Base-by-base conservation (phyloP, 495 filamentous ascomycete genomes). In the Penicillium bovifimosum region DNA sequence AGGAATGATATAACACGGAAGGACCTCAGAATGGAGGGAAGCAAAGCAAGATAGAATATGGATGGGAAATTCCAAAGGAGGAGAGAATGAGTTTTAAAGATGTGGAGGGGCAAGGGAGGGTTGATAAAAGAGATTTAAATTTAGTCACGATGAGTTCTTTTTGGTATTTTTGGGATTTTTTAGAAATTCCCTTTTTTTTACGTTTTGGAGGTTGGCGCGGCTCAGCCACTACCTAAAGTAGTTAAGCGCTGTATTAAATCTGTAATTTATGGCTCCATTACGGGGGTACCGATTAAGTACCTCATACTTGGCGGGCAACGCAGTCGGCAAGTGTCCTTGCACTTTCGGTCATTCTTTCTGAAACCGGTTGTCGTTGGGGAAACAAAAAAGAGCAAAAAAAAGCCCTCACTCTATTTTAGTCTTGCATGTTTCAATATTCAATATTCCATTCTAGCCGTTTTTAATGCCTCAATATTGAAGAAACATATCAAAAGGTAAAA, bases 91-190 rank as follows among this genome's bases (percentile, higher is more conserved):
- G 55, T 61, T 62, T 66, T 67, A 57, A 61, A 57, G 62, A 56
- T 58, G 58, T 54, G 55, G 49, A 54, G 59, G 51, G 45, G 51
- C 45, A 48, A 47, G 50, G 47, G 50, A 52, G 52, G 44, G 49
- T 40, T 47, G 54, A 43, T 48, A 50, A 65, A 63, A 63, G 55
- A 56, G 55, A 66, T 66, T 66, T 66, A 66, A 66, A 64, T 66
- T 63, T 65, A 65, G 63, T 61, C 61, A 64, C 54, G 49, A 20
- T 53, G 60, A 55, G 48, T 55, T 40, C 48, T 58, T 51, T 59
- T 58, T 41, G 44, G 42, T 47, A 14, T 27, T 42, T 43, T 43
- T 43, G 9, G 2, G 9, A 13, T 9, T 26, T 41, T 26, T 26
- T 6, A 53, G 45, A 38, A 53, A 32, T 24, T 27, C 38, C n/a